Evolutionary conservation across 2,329 filamentous ascomycete genomes (phyloP).

Genomic region (Penicillium rolfsii): DNA sequence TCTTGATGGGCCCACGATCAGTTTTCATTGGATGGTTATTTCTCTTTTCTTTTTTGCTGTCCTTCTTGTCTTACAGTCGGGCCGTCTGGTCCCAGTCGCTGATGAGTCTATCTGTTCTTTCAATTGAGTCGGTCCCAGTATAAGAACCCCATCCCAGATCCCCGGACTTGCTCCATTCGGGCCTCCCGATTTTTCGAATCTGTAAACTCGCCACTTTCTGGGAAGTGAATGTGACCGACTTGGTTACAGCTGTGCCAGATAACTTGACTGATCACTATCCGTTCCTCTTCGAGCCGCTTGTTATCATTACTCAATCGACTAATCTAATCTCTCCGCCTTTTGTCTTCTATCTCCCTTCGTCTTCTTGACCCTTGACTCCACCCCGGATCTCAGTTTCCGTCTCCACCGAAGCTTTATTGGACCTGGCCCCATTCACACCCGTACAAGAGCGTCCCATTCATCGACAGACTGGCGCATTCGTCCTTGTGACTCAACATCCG

Average conservation of each 20-base stretch:
- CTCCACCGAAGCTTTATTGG: conserved; percentile 18
- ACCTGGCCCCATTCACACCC: neutral
- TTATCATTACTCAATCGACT: conserved; percentile 26
- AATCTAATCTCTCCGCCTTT: conserved; percentile 9
- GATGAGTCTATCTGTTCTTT: neutral
- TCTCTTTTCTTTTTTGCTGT: conserved; percentile 2
- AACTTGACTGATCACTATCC: neutral
- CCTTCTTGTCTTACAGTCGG: conserved; percentile 4
- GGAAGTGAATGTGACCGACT: conserved; percentile 17
- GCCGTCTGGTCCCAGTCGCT: neutral
- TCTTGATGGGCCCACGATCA: conserved; percentile 3
- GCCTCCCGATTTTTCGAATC: neutral
- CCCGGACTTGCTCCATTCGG: conserved; percentile 23
- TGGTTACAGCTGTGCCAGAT: neutral
- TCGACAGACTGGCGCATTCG: neutral
- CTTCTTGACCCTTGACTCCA: neutral
- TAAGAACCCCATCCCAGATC: conserved; percentile 5
- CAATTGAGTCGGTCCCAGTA: neutral
- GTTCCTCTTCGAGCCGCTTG: conserved; percentile 8
- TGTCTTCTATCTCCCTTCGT: neutral
- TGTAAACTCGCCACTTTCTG: neutral
- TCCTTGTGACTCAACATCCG: neutral
- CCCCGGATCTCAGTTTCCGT: conserved; percentile 22
- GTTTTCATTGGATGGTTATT: conserved; percentile 3
- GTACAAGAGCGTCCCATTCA: neutral